Evolutionary conservation across 2,329 filamentous ascomycete genomes (phyloP), one percentile per base, ranked within the genome.

Genomic region (Aspergillus felis): DNA sequence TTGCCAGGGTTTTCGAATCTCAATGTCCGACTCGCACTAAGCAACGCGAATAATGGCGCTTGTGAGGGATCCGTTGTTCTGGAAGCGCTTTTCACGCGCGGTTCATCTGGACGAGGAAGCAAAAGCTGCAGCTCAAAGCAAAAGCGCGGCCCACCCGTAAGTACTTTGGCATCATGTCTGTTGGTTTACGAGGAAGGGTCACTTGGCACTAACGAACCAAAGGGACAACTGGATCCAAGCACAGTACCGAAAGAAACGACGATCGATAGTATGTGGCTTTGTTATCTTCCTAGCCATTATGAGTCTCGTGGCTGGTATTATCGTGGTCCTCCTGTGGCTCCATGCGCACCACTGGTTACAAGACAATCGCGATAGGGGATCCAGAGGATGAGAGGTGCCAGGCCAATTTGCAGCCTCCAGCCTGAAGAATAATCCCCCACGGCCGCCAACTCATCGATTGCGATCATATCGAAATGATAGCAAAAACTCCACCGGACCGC

Each of bases 21-120:
- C 44, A 10, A 42, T 55, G 25, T 46, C 32, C 14, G 20, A 20
- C 42, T 24, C 32, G 14, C 27, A 50, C 17, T 20, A 41, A 17
- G 17, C 17, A 58, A 5, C 32, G 28, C 32, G 14, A 14, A 54
- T 44, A 12, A 82, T 82, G 80, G 76, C 78, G n/a, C 74, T 76
- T 49, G 76, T 82, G 57, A 79, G 78, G 60, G 84, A 86, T 65
- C 83, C 83, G 25, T 77, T 76, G 51, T 86, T 86, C 73, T 86
- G 83, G 84, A 78, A 79, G 56, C 81, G 83, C 64, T 86, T 86
- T 74, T 83, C 81, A 58, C 70, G 76, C 52, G 84, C 84, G 41
- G 81, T 84, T 1, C 83, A 84, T 66, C 70, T 78, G 53, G 81
- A 85, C 61, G 83, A 84, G 64, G 77, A 81, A 61, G 68, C 69